phyloP scores from a whole-genome alignment of 768 basidiomycete genomes.

The Boletus tylopilopsis region DNA sequence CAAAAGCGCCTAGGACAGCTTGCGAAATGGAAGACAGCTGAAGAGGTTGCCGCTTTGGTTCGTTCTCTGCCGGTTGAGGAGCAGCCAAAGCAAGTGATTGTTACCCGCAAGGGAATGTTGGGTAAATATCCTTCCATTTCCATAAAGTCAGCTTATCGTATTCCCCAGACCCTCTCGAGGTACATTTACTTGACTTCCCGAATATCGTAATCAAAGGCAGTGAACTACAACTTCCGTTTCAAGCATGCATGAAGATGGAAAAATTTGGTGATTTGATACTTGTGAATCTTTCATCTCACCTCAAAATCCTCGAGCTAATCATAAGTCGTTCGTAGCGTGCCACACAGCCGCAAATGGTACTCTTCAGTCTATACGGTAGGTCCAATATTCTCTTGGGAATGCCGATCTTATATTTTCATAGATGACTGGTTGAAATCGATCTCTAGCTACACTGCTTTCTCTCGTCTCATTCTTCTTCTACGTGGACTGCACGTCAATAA shows the following conservation, averaged over 20 bases:
- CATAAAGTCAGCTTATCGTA: conserved; percentile 2
- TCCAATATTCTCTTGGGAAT: neutral
- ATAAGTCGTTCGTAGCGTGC: conserved; percentile 55
- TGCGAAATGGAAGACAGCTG: conserved; percentile 99
- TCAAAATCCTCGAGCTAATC: neutral
- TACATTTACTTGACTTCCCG: conserved; percentile 98
- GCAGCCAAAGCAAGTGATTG: conserved; percentile 99
- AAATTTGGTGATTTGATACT: conserved; percentile 98
- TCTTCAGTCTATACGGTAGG: conserved; percentile 92
- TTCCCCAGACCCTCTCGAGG: conserved; percentile 81
- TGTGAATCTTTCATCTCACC: conserved; percentile 35
- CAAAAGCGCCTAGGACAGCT: conserved; percentile 99
- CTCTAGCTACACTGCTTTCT: conserved; percentile 98
- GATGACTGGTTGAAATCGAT: conserved; percentile 99
- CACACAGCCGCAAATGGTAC: conserved; percentile 98
- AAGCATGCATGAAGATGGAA: conserved; percentile 99
- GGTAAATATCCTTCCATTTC: conserved; percentile 40
- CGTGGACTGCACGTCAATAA: conserved; percentile 99
- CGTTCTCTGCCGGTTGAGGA: conserved; percentile 99
- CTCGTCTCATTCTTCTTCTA: conserved; percentile 92
- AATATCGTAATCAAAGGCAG: conserved; percentile 99
- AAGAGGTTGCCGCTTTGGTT: conserved; percentile 98
- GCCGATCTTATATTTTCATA: conserved; percentile 24
- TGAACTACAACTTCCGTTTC: conserved; percentile 97
- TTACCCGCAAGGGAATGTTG: conserved; percentile 99